These are phyloP conservation scores for Pseudonectria buxi DNA, from an alignment of 2,329 filamentous ascomycete species.

Conservation along the genomic window DNA sequence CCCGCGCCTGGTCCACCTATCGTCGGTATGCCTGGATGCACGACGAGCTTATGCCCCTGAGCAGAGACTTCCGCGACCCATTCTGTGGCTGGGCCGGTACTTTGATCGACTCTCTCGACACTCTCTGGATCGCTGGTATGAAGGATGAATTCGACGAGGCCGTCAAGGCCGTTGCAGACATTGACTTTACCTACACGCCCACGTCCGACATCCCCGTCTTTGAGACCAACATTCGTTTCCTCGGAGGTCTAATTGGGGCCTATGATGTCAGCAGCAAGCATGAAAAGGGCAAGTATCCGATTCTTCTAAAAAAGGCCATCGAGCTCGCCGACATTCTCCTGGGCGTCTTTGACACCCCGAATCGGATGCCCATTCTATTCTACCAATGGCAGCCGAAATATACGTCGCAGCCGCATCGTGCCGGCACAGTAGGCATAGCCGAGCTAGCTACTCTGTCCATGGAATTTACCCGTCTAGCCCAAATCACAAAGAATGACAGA, in stretches of 20 bases:
- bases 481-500: constrained; percentile 71
- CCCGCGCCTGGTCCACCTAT: constrained; percentile 78
- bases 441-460: constrained; percentile 75
- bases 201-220: constrained; percentile 76
- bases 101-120: constrained; percentile 74
- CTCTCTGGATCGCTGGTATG: constrained; percentile 80
- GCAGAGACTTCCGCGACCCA: constrained; percentile 62
- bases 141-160: constrained; percentile 75
- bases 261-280: constrained; percentile 72
- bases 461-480: constrained; percentile 84
- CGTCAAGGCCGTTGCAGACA: constrained; percentile 58
- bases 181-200: constrained; percentile 73
- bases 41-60: constrained; percentile 75
- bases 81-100: constrained; percentile 93
- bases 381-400: constrained; percentile 68
- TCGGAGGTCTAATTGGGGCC: constrained; percentile 77
- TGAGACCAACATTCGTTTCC: constrained; percentile 84
- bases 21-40: constrained; percentile 73
- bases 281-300: constrained; percentile 46
- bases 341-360: constrained; percentile 83
- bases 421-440: constrained; percentile 52
- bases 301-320: constrained; percentile 69
- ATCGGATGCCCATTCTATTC: constrained; percentile 81
- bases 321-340: constrained; percentile 77
- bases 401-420: constrained; percentile 57